Percentiles rank a stretch among this genome's conserved stretches.
phyloP scores from a whole-genome alignment of 352 stramenopile species.

The Pythium insidiosum region DNA sequence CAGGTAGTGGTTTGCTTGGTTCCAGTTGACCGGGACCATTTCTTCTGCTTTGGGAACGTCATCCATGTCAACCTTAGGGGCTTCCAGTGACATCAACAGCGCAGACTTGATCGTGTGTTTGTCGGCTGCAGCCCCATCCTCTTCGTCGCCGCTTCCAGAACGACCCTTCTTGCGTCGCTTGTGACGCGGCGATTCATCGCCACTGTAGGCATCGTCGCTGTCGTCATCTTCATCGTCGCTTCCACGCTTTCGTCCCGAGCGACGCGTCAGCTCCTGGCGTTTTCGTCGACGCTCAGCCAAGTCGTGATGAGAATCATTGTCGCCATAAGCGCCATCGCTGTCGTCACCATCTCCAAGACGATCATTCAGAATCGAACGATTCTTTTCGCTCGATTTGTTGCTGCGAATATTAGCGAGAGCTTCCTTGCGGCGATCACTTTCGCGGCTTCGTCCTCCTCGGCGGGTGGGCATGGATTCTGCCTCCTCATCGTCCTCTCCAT shows the following conservation, averaged over 20 bases:
- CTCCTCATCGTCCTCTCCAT: conserved; percentile 33
- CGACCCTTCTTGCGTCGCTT: conserved; percentile 16
- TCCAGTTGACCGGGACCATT: conserved; percentile 64
- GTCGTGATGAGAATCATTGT: conserved; percentile 28
- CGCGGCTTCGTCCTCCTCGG: conserved; percentile 43
- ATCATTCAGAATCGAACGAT: conserved; percentile 71
- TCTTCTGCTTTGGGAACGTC: conserved; percentile 39
- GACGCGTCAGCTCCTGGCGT: conserved; percentile 60
- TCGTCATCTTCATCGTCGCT: conserved; percentile 32
- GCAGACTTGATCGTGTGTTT: conserved; percentile 20
- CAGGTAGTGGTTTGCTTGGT: conserved; percentile 74
- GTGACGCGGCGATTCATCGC: conserved; percentile 4
- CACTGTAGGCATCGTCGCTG: conserved; percentile 26
- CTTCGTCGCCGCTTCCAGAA: conserved; percentile 8
- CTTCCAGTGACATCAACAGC: conserved; percentile 25
- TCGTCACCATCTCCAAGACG: conserved; percentile 53
- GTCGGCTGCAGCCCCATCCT: conserved; percentile 3
- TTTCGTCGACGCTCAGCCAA: conserved; percentile 70
- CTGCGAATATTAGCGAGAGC: conserved; percentile 70
- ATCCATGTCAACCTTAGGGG: conserved; percentile 27
- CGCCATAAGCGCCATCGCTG: conserved; percentile 27
- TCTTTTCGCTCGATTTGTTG: conserved; percentile 71
- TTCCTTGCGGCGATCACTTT: conserved; percentile 72
- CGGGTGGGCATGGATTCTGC: conserved; percentile 36
- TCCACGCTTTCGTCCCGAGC: conserved; percentile 16